phyloP scores from a whole-genome alignment of 176 grass and related monocot genomes.

The Avena sativa region DNA sequence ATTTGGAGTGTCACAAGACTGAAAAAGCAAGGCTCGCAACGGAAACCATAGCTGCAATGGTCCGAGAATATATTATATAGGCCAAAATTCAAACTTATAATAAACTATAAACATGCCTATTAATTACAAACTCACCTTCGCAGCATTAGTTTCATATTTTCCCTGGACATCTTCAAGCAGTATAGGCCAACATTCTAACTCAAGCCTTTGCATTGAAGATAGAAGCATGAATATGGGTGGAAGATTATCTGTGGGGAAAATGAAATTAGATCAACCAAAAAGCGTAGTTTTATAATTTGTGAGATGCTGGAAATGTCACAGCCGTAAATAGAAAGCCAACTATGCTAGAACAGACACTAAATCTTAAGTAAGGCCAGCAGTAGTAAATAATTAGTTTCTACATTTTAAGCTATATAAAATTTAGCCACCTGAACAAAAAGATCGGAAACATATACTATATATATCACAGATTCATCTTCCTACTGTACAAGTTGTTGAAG shows the following conservation, averaged over 20 bases:
- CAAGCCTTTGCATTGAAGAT: constrained; percentile 85
- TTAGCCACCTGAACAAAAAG: constrained; percentile 11
- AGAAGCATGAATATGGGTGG: constrained; percentile 73
- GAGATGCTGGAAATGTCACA: background rate
- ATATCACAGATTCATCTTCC: background rate
- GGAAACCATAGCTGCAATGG: constrained; percentile 85
- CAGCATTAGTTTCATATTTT: constrained; percentile 71
- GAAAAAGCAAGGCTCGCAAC: constrained; percentile 70
- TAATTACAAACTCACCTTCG: constrained; percentile 61
- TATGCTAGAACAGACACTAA: background rate
- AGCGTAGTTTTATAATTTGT: constrained; percentile 16
- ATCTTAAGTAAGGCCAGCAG: background rate
- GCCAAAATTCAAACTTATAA: constrained; percentile 26
- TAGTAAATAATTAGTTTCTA: constrained; percentile 31
- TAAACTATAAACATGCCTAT: constrained; percentile 10
- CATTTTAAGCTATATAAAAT: background rate
- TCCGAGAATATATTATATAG: constrained; percentile 34
- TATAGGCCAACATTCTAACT: constrained; percentile 84
- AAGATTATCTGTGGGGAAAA: constrained; percentile 65
- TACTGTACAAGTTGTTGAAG: constrained; percentile 23
- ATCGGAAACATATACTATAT: background rate
- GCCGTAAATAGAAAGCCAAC: background rate
- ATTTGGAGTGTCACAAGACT: constrained; percentile 39
- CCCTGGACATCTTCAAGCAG: constrained; percentile 66
- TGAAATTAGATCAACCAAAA: background rate